phyloP scores from a whole-genome alignment of 1,284 basidiomycete species.

The Amylostereum chailletii region DNA sequence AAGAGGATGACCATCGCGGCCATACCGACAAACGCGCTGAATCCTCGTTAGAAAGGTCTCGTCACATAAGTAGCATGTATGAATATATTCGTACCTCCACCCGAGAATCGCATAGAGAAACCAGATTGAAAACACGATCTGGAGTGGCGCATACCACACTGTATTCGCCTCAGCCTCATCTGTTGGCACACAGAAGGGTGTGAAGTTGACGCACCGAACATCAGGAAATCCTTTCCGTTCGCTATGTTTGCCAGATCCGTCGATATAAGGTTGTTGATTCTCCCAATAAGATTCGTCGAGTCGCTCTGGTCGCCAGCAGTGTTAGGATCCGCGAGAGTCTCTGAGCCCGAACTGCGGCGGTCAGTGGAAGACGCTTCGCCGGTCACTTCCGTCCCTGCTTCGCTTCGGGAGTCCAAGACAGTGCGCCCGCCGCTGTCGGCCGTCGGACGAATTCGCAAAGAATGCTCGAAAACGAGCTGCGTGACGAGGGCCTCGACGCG shows the following conservation, averaged over 20 bases:
- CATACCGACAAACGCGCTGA: slow-evolving; percentile 42
- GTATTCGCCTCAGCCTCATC: slow-evolving; percentile 2
- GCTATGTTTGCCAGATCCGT: slow-evolving; percentile 26
- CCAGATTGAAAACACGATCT: slow-evolving; percentile 2
- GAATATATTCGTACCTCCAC: background rate
- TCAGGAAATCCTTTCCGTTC: slow-evolving; percentile 25
- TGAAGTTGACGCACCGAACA: slow-evolving; percentile 12
- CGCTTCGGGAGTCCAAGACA: slow-evolving; percentile 13
- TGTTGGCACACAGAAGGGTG: background rate
- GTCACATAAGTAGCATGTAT: too few species aligned
- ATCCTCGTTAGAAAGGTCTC: background rate
- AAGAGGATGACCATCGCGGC: slow-evolving; percentile 39
- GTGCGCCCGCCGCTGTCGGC: slow-evolving; percentile 19
- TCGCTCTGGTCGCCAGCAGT: slow-evolving; percentile 12
- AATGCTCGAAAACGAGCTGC: slow-evolving; percentile 49
- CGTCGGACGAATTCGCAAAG: slow-evolving; percentile 45
- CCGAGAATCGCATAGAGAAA: background rate
- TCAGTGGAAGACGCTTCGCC: slow-evolving; percentile 7
- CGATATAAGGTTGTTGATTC: slow-evolving; percentile 37
- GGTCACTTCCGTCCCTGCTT: background rate
- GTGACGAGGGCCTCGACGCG: slow-evolving; percentile 42
- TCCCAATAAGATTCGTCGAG: slow-evolving; percentile 36
- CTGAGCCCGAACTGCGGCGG: slow-evolving; percentile 16
- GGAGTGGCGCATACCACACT: background rate
- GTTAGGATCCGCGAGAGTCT: slow-evolving; percentile 15